phyloP scores from a whole-genome alignment of 2,329 filamentous ascomycete genomes.

The Colletotrichum nymphaeae region DNA sequence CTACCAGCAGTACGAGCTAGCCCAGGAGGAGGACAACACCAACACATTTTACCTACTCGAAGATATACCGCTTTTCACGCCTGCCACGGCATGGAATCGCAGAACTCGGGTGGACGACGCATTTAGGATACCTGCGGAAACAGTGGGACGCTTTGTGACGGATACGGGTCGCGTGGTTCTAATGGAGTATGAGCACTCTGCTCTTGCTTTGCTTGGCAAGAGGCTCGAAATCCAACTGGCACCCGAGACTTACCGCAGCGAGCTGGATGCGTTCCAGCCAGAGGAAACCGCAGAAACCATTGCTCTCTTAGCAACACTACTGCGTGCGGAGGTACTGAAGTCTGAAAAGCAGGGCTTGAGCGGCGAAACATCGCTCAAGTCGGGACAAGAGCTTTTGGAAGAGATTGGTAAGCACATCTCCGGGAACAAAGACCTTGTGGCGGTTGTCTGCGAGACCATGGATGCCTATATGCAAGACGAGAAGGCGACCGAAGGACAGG shows the following conservation, averaged over 20 bases:
- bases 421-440: constrained; percentile 79
- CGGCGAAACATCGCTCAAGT: constrained; percentile 39
- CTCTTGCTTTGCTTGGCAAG: constrained; percentile 81
- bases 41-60: constrained; percentile 79
- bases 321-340: constrained; percentile 64
- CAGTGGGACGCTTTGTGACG: constrained; percentile 78
- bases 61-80: constrained; percentile 72
- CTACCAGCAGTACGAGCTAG: constrained; percentile 81
- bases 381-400: constrained; percentile 62
- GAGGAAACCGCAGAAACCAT: constrained; percentile 80
- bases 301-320: constrained; percentile 76
- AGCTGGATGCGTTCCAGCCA: constrained; percentile 64
- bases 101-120: constrained; percentile 57
- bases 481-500: constrained; percentile 66
- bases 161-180: constrained; percentile 82
- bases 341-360: constrained; percentile 37
- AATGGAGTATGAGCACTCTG: constrained; percentile 83
- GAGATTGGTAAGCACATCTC: constrained; percentile 65
- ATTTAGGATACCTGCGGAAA: constrained; percentile 75
- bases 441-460: constrained; percentile 85
- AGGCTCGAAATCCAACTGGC: constrained; percentile 75
- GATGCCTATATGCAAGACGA: constrained; percentile 75
- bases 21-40: constrained; percentile 86
- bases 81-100: constrained; percentile 57
- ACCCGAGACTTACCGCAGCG: constrained; percentile 64